Percentiles rank a stretch among this genome's conserved stretches.
These are phyloP conservation scores for Annona squamosa DNA, from an alignment of 164 flowering plant species.

Conservation along the genomic window DNA sequence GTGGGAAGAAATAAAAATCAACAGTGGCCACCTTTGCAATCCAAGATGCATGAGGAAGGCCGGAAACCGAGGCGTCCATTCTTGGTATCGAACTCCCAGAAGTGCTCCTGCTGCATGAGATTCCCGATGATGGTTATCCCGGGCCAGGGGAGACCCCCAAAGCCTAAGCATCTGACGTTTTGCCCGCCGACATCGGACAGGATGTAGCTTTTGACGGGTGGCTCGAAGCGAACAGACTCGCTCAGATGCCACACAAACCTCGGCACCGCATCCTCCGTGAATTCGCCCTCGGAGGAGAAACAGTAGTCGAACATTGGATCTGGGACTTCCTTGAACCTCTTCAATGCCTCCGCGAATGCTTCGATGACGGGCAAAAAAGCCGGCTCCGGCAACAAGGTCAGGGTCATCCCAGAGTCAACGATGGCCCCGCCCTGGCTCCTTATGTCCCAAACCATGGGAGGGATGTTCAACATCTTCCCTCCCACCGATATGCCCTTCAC, in stretches of 20 bases:
- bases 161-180: slow-evolving; percentile 47
- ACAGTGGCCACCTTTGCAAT: background rate
- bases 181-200: slow-evolving; percentile 26
- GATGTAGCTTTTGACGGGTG: slow-evolving; percentile 53
- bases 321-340: slow-evolving; percentile 18
- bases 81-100: slow-evolving; percentile 57
- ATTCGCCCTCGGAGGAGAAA: slow-evolving; percentile 19
- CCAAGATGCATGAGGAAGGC: slow-evolving; percentile 12
- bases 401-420: slow-evolving; percentile 56
- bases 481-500: slow-evolving; percentile 47
- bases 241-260: slow-evolving; percentile 43
- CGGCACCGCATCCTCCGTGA: slow-evolving; percentile 14
- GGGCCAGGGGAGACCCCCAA: slow-evolving; percentile 28
- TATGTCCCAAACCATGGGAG: slow-evolving; percentile 26
- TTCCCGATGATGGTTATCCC: slow-evolving; percentile 47
- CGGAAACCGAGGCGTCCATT: slow-evolving; percentile 19
- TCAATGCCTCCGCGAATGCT: slow-evolving; percentile 17
- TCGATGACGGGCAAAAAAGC: slow-evolving; percentile 41
- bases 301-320: slow-evolving; percentile 35
- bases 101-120: slow-evolving; percentile 62
- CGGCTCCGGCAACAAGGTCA: slow-evolving; percentile 34
- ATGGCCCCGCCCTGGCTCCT: slow-evolving; percentile 39
- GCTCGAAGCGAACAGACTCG: slow-evolving; percentile 45
- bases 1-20: background rate
- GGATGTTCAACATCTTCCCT: slow-evolving; percentile 32